Evolutionary conservation across 164 flowering plant species (phyloP), one percentile per base, ranked within the genome.

Genomic region (Vitis cinerea): DNA sequence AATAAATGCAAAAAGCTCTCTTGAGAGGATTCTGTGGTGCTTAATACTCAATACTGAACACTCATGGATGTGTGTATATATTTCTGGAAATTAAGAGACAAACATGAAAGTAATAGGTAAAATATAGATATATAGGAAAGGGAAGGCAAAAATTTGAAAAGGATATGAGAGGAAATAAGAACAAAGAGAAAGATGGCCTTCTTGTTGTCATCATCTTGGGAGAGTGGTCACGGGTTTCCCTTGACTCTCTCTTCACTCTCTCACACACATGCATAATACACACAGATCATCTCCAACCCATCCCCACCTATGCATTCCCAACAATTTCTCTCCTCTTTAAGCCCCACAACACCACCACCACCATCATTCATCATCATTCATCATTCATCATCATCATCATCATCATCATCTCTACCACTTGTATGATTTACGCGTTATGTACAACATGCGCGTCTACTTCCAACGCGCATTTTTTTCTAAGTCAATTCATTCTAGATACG

Each of bases 191-290:
- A 49, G 61, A 52, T 3, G 19, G 27, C 57, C 23, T 19, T 30
- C n/a, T n/a, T 61, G 17, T 64, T 71, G 72, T 69, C 71, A 50
- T 71, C 66, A 65, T 68, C 31, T 4, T 7, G 37, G 58, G 71
- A 47, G 71, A 55, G 75, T 68, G 69, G 71, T 83, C 86, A 83
- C 83, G 86, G 84, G 81, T 71, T 71, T 83, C 83, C 60, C 83
- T 81, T 83, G 86, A 81, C 77, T 68, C 73, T 37, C 60, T n/a
- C 31, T 23, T 23, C 27, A 23, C 27, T 60, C 17, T 8, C 10
- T 55, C 61, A 51, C 48, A 16, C 55, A 1, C 30, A 67, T 31
- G 9, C 14, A 67, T 53, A 30, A 27, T 66, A 30, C 27, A 19
- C 27, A 16, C 9, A 65, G 12, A 11, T 51, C 50, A 27, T 29